Conservation (phyloP, 768 basidiomycete genomes). For the Chalciporus chontae region DNA sequence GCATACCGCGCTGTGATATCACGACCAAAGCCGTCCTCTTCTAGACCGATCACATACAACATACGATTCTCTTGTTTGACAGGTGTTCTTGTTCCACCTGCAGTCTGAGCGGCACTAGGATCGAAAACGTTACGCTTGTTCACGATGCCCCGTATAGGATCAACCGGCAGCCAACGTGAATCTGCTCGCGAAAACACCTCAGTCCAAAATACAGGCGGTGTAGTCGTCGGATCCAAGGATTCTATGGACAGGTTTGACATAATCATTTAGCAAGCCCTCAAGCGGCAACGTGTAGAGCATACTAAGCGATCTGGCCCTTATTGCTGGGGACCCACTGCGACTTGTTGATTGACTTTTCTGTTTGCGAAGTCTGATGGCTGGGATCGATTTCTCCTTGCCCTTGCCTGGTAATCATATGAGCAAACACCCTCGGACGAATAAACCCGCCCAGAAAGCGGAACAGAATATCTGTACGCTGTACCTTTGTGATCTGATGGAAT, state of each 20-base stretch:
- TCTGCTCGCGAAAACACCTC: constrained; percentile 95
- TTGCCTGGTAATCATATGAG: constrained; percentile 39
- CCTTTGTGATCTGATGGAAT: constrained; percentile 34
- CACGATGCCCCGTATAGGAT: constrained; percentile 77
- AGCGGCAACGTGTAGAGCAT: constrained; percentile 9
- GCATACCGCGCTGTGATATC: constrained; percentile 93
- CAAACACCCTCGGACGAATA: not conserved
- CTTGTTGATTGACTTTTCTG: constrained; percentile 47
- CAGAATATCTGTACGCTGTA: constrained; percentile 6
- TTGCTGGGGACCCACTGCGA: constrained; percentile 31
- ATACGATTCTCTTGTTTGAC: constrained; percentile 69
- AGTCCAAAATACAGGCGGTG: constrained; percentile 92
- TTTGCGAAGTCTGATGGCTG: constrained; percentile 58
- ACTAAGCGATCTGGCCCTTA: constrained; percentile 17
- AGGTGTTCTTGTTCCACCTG: constrained; percentile 10
- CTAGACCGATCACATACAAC: constrained; percentile 89
- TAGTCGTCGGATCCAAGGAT: constrained; percentile 48
- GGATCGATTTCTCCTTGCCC: constrained; percentile 54
- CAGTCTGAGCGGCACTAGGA: constrained; percentile 43
- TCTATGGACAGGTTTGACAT: constrained; percentile 23
- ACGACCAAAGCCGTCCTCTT: constrained; percentile 89
- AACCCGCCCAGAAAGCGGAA: not conserved
- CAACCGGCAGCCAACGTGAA: constrained; percentile 88
- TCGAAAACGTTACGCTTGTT: constrained; percentile 82
- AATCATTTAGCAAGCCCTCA: constrained; percentile 20